Evolutionary conservation across 441 rosid species (phyloP).

Genomic region (Euphorbia celastroides): DNA sequence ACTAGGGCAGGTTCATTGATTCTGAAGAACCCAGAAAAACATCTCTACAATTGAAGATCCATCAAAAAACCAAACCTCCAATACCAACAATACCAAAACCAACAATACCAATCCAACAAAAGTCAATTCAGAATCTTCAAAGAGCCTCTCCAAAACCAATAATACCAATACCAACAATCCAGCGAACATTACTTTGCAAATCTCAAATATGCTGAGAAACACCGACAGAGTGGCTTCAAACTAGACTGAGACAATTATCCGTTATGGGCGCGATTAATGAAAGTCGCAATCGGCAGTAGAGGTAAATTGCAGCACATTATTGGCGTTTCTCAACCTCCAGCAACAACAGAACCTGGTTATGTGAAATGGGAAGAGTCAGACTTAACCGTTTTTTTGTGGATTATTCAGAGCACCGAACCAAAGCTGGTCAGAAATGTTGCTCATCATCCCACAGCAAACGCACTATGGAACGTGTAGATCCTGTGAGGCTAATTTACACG

Average conservation of each 20-base stretch:
- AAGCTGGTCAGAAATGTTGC: background rate
- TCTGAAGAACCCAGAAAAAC: too few relatives aligned
- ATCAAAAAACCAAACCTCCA: too few relatives aligned
- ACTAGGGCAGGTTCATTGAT: too few relatives aligned
- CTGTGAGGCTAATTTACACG: too few relatives aligned
- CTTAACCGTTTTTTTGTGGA: background rate
- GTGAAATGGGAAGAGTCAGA: background rate
- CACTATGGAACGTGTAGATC: background rate
- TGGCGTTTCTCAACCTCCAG: background rate
- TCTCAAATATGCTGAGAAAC: background rate
- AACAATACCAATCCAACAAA: too few relatives aligned
- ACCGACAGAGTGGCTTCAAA: background rate
- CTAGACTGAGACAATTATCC: background rate
- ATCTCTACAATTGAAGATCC: too few relatives aligned
- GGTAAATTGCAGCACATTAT: background rate
- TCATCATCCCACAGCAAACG: background rate
- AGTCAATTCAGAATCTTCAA: too few relatives aligned
- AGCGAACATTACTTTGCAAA: background rate
- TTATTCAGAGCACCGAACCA: background rate
- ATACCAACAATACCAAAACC: too few relatives aligned
- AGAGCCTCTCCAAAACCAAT: constrained; percentile 19
- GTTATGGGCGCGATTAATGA: background rate
- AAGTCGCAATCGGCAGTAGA: background rate
- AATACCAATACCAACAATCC: background rate
- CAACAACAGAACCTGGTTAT: background rate